A percentile compares a stretch with the other conserved stretches of the same genome.
phyloP scores from a whole-genome alignment of 306 rosid genomes.

The Rosa multiflora region DNA sequence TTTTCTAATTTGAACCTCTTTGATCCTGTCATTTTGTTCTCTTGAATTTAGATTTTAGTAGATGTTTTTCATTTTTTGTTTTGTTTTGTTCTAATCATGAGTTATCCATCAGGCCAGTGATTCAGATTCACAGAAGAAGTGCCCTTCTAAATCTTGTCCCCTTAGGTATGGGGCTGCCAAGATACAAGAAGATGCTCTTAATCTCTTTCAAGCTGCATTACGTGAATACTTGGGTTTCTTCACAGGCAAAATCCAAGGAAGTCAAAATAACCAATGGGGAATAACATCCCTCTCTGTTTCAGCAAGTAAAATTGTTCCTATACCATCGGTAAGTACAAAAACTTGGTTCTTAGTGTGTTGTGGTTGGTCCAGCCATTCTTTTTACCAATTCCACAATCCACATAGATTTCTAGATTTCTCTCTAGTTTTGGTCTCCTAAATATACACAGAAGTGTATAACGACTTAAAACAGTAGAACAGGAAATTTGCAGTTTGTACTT shows the following conservation, averaged over 20 bases:
- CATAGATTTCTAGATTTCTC: neutral
- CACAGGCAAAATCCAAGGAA: constrained; percentile 45
- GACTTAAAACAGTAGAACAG: neutral
- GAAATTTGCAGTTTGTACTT: neutral
- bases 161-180: constrained; percentile 77
- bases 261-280: constrained; percentile 61
- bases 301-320: constrained; percentile 81
- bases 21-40: neutral
- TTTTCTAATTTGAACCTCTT: constrained; percentile 13
- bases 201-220: constrained; percentile 77
- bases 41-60: neutral
- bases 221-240: constrained; percentile 63
- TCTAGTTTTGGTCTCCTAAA: neutral
- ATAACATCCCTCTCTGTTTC: constrained; percentile 79
- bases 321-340: constrained; percentile 74
- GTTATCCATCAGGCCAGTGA: constrained; percentile 56
- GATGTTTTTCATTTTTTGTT: constrained; percentile 13
- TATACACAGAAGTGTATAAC: neutral
- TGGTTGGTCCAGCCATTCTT: neutral
- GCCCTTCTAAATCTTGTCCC: constrained; percentile 94
- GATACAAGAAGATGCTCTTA: constrained; percentile 92
- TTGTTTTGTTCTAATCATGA: constrained; percentile 25
- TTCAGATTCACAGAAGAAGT: constrained; percentile 67
- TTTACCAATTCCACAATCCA: neutral
- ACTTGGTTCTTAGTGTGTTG: neutral